Conservation (phyloP, 2,329 filamentous ascomycete species). For the Fusarium papillatum region DNA sequence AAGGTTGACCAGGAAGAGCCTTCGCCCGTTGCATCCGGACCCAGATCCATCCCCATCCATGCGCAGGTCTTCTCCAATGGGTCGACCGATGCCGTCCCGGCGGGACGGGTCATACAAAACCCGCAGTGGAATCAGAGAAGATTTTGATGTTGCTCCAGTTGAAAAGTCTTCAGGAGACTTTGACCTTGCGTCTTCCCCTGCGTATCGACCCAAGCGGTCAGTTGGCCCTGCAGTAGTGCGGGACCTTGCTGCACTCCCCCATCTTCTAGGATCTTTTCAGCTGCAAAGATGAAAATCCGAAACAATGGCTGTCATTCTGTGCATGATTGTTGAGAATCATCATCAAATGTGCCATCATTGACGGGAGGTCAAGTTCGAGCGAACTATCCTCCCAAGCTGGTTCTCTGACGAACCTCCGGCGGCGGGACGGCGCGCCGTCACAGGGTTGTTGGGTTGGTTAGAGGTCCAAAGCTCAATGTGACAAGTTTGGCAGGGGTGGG, state of each 20-base stretch:
- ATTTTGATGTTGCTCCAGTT: neutral
- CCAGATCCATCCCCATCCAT: constrained; percentile 13
- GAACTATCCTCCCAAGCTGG: neutral
- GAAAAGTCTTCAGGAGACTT: constrained; percentile 37
- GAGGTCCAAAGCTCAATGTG: constrained; percentile 8
- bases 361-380: neutral
- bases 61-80: constrained; percentile 1
- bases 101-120: constrained; percentile 20
- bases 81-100: constrained; percentile 13
- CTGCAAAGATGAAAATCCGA: constrained; percentile 3
- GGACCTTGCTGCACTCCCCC: constrained; percentile 22
- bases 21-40: constrained; percentile 15
- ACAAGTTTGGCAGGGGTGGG: constrained; percentile 20
- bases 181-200: constrained; percentile 23
- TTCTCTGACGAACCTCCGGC: constrained; percentile 8
- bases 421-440: constrained; percentile 29
- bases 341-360: neutral
- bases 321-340: constrained; percentile 4
- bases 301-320: neutral
- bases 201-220: constrained; percentile 21
- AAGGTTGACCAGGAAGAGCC: neutral
- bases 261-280: constrained; percentile 10
- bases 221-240: constrained; percentile 24
- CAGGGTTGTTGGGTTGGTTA: constrained; percentile 17
- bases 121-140: neutral